Evolutionary conservation across 2,329 filamentous ascomycete species (phyloP), one percentile per base, ranked within the genome.

Genomic region (Helotiales sp.): DNA sequence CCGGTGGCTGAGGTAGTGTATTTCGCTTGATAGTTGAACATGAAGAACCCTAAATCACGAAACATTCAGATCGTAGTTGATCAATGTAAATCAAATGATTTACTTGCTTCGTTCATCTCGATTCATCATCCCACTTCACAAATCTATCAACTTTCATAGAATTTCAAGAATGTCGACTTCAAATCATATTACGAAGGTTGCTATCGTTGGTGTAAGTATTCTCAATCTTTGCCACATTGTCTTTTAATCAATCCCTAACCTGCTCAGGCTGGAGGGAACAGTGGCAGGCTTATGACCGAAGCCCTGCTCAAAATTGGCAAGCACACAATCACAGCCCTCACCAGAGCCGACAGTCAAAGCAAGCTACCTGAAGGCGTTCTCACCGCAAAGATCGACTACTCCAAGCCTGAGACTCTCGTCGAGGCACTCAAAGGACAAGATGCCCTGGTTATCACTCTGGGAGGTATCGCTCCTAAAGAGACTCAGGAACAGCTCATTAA

Each of bases 371-470:
- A 69, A 19, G 77, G 79, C 15, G 73, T 81, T 27, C 69, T 70
- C 1, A 64, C 74, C 25, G 74, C 70, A 40, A 54, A 63, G 2
- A 73, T 84, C n/a, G 74, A 79, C 63, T 81, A 81, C 61, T 68
- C 73, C 44, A 72, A 77, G 46, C 66, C 74, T 25, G 65, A 69
- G 1, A 74, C 77, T 0, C 66, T 86, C 9, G 73, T 80, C 0
- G 67, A 69, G 1, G 81, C 81, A 2, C 75, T 86, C 2, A 67
- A 72, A 27, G 81, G 74, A 56, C 81, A 86, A 58, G 76, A 86
- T 19, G 78, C 77, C 30, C 71, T 86, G 1, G 73, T 85, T 61
- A 83, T 86, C 52, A 83, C 81, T 5, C 66, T 86, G 58, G 61
- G 74, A 7, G 65, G 70, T 0, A 58, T 48, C 0, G 80, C 79